Base-by-base conservation (phyloP, 495 filamentous ascomycete genomes). In the Cenococcum geophilum region DNA sequence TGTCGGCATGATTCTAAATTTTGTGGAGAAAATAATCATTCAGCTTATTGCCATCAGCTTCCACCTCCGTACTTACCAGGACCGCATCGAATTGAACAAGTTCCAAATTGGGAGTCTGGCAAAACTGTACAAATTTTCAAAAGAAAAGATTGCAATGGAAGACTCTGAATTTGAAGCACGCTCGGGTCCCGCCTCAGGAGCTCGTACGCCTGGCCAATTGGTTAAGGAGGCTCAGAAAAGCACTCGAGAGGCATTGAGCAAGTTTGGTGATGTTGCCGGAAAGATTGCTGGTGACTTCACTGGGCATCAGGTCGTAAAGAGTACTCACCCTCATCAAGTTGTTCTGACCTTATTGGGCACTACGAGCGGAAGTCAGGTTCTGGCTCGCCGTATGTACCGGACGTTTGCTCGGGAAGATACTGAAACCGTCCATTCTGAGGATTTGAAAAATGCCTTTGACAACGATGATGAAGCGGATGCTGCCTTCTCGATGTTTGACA, bases 271-370 rank as follows among this genome's bases (percentile, higher is more conserved):
- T 70, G 81, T 91, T 9, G 89, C 92, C 10, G 91, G 86, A 11
- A 91, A 89, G 51, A 84, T 97, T 49, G 92, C 92, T n/a, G 91
- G 91, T 12, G 92, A 98, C 72, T 92, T 98, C 66, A 96, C 92
- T 1, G 92, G 93, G 14, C 84, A 83, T 43, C 79, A 83, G 62
- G 80, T 88, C n/a, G 82, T 79, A 18, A 81, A 83, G 49, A 89
- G 87, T 74, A 86, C 76, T 36, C 90, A 96, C 66, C 91, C 93
- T 11, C 82, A 90, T 56, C 91, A 92, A 73, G 89, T 97, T 43
- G 75, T 80, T 67, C 74, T 95, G 12, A 83, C 88, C 48, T 77
- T 98, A 10, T 78, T 97, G 22, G 77, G 81, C 16, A 88, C 80
- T 49, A 89, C 88, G 0, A 71, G 75, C 23, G 88, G 89, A 20